Evolutionary conservation across 2,329 filamentous ascomycete species (phyloP).

Genomic region (Hypoxylon sp.): DNA sequence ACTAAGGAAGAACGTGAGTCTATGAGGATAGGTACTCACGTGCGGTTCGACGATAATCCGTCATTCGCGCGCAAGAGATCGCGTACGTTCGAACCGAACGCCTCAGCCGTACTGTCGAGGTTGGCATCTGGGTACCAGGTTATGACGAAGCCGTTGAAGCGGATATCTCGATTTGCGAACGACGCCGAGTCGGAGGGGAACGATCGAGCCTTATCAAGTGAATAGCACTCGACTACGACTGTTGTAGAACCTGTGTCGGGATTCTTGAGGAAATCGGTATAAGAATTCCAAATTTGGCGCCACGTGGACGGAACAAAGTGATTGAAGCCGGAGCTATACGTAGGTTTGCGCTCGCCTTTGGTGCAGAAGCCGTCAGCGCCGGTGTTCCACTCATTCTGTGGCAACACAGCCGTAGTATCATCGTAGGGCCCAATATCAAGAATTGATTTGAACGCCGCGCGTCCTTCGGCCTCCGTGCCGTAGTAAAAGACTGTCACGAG

Average conservation of each 20-base stretch:
- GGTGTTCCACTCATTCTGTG: slow-evolving; percentile 59
- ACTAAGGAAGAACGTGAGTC: not conserved
- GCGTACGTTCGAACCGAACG: slow-evolving; percentile 54
- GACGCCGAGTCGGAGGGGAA: slow-evolving; percentile 43
- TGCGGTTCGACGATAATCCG: slow-evolving; percentile 41
- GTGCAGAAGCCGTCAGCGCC: slow-evolving; percentile 57
- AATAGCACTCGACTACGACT: slow-evolving; percentile 58
- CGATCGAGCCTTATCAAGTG: slow-evolving; percentile 51
- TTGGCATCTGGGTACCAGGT: slow-evolving; percentile 58
- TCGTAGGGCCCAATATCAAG: slow-evolving; percentile 53
- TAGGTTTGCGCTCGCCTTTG: slow-evolving; percentile 58
- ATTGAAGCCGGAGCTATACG: slow-evolving; percentile 55
- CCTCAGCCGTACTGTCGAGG: slow-evolving; percentile 55
- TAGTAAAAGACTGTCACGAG: slow-evolving; percentile 53
- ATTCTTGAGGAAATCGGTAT: slow-evolving; percentile 54
- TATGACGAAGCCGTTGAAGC: slow-evolving; percentile 57
- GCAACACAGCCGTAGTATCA: slow-evolving; percentile 50
- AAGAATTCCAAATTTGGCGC: slow-evolving; percentile 58
- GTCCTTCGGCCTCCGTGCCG: slow-evolving; percentile 53
- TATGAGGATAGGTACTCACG: slow-evolving; percentile 37
- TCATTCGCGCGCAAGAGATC: slow-evolving; percentile 49
- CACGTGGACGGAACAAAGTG: slow-evolving; percentile 56
- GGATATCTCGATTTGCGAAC: slow-evolving; percentile 55
- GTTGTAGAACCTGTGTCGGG: slow-evolving; percentile 52
- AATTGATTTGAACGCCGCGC: slow-evolving; percentile 55